These are phyloP conservation scores for Ogataea zsoltii DNA, from an alignment of 805 yeast species.

Conservation along the genomic window DNA sequence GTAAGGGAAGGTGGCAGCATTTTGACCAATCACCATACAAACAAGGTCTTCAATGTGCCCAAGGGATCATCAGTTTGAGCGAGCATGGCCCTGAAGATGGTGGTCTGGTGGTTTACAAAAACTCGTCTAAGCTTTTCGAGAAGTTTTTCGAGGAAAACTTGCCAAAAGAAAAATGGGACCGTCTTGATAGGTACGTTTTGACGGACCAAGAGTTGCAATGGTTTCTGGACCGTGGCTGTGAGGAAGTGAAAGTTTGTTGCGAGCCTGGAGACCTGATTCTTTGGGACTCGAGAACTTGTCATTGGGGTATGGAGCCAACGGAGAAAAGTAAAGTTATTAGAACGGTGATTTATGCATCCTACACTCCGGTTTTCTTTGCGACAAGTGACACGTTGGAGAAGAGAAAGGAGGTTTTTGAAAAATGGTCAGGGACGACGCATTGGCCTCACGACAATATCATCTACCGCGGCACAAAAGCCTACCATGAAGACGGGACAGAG, in stretches of 20 bases:
- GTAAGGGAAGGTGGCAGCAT: slow-evolving; percentile 33
- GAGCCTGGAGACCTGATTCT: slow-evolving; percentile 38
- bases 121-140: slow-evolving; percentile 24
- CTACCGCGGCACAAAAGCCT: slow-evolving; percentile 26
- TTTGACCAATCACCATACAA: slow-evolving; percentile 37
- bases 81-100: slow-evolving; percentile 32
- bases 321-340: slow-evolving; percentile 28
- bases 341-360: slow-evolving; percentile 32
- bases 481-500: slow-evolving; percentile 12
- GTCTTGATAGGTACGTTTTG: slow-evolving; percentile 22
- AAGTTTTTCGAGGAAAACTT: slow-evolving; percentile 29
- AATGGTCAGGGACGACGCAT: slow-evolving; percentile 33
- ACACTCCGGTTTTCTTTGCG: slow-evolving; percentile 36
- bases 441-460: slow-evolving; percentile 35
- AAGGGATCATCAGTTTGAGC: slow-evolving; percentile 34
- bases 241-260: slow-evolving; percentile 30
- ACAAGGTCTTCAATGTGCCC: slow-evolving; percentile 32
- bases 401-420: slow-evolving; percentile 27
- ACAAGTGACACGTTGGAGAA: slow-evolving; percentile 25
- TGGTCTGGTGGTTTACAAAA: slow-evolving; percentile 32
- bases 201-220: slow-evolving; percentile 27
- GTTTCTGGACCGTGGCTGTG: slow-evolving; percentile 31
- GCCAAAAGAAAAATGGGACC: slow-evolving; percentile 24
- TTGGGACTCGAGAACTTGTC: slow-evolving; percentile 38
- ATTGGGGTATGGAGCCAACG: slow-evolving; percentile 34